Conservation (phyloP, 176 grass and related monocot genomes). For the Oryza nivara region DNA sequence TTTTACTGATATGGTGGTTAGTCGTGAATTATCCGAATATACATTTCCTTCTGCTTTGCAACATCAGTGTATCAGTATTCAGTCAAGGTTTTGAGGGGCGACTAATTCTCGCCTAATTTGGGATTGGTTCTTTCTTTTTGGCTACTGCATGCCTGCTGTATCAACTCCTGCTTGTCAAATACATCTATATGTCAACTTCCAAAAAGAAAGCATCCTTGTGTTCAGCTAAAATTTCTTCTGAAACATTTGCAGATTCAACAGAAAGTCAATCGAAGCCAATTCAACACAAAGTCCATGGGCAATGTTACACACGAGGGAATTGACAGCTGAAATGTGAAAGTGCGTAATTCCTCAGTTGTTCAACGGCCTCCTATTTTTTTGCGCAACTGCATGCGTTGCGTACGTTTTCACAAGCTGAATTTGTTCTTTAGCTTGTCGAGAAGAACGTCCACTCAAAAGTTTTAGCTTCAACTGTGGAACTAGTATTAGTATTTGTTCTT, state of each 20-base stretch:
- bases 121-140: not conserved
- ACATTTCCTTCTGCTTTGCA: not conserved
- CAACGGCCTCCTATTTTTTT: not conserved
- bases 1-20: not conserved
- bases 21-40: not conserved
- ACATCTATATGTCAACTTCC: not conserved
- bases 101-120: not conserved
- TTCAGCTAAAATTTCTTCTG: not conserved
- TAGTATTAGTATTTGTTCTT: too few species aligned
- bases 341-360: not conserved
- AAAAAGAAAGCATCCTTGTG: not conserved
- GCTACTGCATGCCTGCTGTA: not conserved
- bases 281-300: not conserved
- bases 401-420: not conserved
- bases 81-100: not conserved
- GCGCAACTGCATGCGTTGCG: not conserved
- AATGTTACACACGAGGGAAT: not conserved
- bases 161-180: not conserved
- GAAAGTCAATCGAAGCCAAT: not conserved
- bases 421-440: not conserved
- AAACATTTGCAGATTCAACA: not conserved
- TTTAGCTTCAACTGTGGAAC: too few species aligned
- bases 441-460: too few species aligned
- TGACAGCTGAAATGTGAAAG: not conserved
- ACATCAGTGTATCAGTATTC: not conserved